Evolutionary conservation across 371 early-diverging fungal genomes (phyloP), one percentile per base, ranked within the genome.

Genomic region (Apophysomyces variabilis): DNA sequence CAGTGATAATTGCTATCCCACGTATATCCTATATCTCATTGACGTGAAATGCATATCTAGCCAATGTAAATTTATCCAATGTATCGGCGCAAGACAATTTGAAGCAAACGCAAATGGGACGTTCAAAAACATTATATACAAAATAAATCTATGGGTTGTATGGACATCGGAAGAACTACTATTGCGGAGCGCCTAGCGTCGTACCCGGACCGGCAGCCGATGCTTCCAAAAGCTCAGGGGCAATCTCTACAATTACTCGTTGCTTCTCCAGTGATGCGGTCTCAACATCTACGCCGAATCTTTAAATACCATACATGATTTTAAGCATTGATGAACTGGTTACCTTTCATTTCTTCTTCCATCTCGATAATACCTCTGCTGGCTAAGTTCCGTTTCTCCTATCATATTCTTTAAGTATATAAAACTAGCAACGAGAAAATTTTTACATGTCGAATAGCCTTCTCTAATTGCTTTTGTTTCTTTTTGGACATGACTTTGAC

Each of bases 291-390:
- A 70, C 26, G 14, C 36, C 3, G 32, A 1, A 57, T 21, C 21
- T 18, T 35, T 6, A 57, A 37, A 32, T 9, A 21, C 12, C 14
- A 18, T 26, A 36, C 35, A 39, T 57, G 9, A 0, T 3, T 26
- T 3, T 26, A 18, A 43, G 16, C 36, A 16, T 16, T 38, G 26
- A 35, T 21, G 9, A 57, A 16, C 32, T 35, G 6, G 38, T 46
- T 69, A 78, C 80, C 82, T 46, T 60, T 72, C 82, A 82, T 82
- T 5, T 82, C 79, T 60, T 82, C 82, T 61, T 82, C 82, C 45
- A 64, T 65, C 5, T 72, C 76, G 38, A 77, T 73, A 38, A 76
- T 61, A 38, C 82, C 82, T 60, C 71, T 69, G 7, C 64, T 59
- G 9, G 73, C 74, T 58, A 82, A 68, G 36, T 61, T 56, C 38